These are phyloP conservation scores for Paraconiothyrium sp. DNA, from an alignment of 2,329 filamentous ascomycete species.

Conservation along the genomic window DNA sequence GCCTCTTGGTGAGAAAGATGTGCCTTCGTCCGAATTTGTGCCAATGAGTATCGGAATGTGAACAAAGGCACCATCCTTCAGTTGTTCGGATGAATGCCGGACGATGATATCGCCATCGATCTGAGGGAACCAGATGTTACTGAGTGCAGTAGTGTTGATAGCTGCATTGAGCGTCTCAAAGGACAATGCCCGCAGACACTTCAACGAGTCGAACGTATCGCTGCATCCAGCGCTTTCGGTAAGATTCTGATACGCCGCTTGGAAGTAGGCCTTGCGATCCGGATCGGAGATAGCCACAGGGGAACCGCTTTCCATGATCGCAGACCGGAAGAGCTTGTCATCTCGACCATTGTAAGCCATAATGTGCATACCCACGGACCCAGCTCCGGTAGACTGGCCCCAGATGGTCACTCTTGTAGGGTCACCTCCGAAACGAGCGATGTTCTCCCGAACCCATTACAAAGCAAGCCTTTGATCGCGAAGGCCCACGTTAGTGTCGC, in stretches of 20 bases:
- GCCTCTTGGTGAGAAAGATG: constrained; percentile 61
- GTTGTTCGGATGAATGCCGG: constrained; percentile 62
- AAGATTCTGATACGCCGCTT: neutral
- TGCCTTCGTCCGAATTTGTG: constrained; percentile 72
- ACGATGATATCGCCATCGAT: constrained; percentile 68
- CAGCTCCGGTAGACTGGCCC: constrained; percentile 56
- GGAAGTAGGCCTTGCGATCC: neutral
- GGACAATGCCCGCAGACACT: constrained; percentile 65
- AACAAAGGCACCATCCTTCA: constrained; percentile 67
- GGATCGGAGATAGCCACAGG: constrained; percentile 34
- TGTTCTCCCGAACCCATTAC: constrained; percentile 57
- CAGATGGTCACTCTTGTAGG: constrained; percentile 55
- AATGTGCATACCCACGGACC: constrained; percentile 56
- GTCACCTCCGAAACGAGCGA: constrained; percentile 56
- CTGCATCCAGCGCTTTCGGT: constrained; percentile 27
- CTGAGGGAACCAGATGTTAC: constrained; percentile 52
- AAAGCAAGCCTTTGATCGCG: constrained; percentile 57
- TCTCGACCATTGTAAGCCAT: constrained; percentile 59
- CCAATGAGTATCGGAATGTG: constrained; percentile 71
- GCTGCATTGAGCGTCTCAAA: constrained; percentile 67
- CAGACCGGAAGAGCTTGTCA: constrained; percentile 59
- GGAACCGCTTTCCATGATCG: constrained; percentile 57
- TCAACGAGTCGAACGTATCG: constrained; percentile 33
- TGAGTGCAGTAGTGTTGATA: constrained; percentile 57
- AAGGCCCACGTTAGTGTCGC: constrained; percentile 57